Evolutionary conservation across 495 filamentous ascomycete genomes (phyloP), one percentile per base, ranked within the genome.

Genomic region (Xylaria cubensis): DNA sequence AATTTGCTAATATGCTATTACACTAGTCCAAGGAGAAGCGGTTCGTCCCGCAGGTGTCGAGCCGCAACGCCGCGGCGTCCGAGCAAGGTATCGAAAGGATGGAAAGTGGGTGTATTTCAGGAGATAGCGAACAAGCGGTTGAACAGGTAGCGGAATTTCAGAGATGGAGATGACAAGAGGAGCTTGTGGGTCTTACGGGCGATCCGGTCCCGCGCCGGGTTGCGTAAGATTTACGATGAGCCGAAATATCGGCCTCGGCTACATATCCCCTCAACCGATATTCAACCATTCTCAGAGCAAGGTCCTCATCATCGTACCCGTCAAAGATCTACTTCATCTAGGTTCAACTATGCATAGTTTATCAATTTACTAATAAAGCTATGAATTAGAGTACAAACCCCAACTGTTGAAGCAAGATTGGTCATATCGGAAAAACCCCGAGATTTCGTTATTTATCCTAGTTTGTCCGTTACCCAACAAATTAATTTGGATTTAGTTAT

Each of bases 191-290:
- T 59, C 13, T n/a, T 8, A 59, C 55, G 26, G 55, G 55, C 34
- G 53, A 56, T 56, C 53, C 53, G 53, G 53, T 56, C 26, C 53
- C 53, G 53, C 24, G 26, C 53, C 26, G 53, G 53, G 6, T 56
- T 56, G 53, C 53, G 53, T 56, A 61, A 61, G 34, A 61, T 61
- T n/a, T 39, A 39, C 58, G 17, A 61, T 39, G 58, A 29, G n/a
- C 58, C 32, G 58, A 61, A 39, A 8, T 39, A 21, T n/a, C 58
- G 32, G 53, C 24, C 4, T 4, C 26, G 53, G 51, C 51, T 26
- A 32, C 24, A 26, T 26, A 12, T 56, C 53, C 26, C 13, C 53
- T 32, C 53, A 26, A 32, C 12, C 29, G 53, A 56, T 32, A 32
- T 32, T 26, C 3, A 29, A 7, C 12, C 3, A 8, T 1, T 26